Evolutionary conservation across 1,284 basidiomycete genomes (phyloP).

Genomic region (Salmacisia buchloeana): DNA sequence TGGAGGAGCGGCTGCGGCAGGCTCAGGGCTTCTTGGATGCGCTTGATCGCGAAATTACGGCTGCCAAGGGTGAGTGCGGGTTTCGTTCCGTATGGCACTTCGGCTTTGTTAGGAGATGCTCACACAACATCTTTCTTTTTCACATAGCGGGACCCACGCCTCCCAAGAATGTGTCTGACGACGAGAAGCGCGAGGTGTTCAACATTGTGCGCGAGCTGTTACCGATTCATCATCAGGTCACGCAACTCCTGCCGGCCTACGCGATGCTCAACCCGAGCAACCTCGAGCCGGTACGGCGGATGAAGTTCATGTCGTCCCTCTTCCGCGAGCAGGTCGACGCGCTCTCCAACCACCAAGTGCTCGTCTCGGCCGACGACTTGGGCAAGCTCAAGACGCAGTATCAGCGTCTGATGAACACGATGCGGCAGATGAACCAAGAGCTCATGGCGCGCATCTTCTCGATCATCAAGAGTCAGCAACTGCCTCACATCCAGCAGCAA

Average conservation of each 20-base stretch:
- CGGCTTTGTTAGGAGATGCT: too few species aligned
- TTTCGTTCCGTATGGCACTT: too few species aligned
- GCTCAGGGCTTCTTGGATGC: conserved; percentile 30
- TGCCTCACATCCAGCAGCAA: background rate
- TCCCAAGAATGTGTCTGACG: conserved; percentile 3
- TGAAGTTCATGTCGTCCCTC: background rate
- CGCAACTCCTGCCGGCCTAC: background rate
- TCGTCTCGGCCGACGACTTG: background rate
- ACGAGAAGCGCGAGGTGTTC: background rate
- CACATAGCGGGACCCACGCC: background rate
- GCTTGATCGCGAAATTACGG: conserved; percentile 33
- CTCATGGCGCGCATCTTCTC: too few species aligned
- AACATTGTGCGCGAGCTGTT: background rate
- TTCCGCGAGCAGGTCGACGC: conserved; percentile 8
- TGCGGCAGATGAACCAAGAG: too few species aligned
- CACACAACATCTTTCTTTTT: background rate
- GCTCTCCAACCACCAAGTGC: background rate
- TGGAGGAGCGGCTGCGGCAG: conserved; percentile 38
- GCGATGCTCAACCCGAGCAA: background rate
- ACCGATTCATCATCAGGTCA: background rate
- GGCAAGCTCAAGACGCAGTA: conserved; percentile 3
- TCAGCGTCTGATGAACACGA: background rate
- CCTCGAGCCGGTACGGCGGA: background rate
- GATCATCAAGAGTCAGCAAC: too few species aligned
- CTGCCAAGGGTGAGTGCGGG: conserved; percentile 21